Evolutionary conservation across 2,329 filamentous ascomycete genomes (phyloP).

Genomic region (Pseudogymnoascus sp.): DNA sequence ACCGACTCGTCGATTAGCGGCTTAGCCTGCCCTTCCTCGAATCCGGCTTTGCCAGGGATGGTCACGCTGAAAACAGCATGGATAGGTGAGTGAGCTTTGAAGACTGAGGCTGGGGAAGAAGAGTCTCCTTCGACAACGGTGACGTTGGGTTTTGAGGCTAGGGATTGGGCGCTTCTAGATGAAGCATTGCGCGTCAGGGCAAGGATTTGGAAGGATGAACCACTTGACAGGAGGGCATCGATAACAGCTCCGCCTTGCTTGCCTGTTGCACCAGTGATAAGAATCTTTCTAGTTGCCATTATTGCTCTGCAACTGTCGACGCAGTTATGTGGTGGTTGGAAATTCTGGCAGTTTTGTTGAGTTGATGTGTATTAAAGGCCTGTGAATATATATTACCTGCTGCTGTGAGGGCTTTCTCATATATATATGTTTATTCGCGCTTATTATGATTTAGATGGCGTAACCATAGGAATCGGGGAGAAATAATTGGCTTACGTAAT

Average conservation of each 20-base stretch:
- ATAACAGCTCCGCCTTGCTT: conserved; percentile 34
- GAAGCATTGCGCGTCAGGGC: conserved; percentile 44
- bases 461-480: not conserved
- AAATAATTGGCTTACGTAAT: not conserved
- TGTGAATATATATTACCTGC: not conserved
- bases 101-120: conserved; percentile 38
- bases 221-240: conserved; percentile 21
- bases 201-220: conserved; percentile 36
- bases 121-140: conserved; percentile 47
- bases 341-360: not conserved
- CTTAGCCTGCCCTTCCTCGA: conserved; percentile 40
- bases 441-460: not conserved
- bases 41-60: conserved; percentile 30
- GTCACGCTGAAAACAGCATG: conserved; percentile 48
- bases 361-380: not conserved
- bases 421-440: not conserved
- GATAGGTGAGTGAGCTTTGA: conserved; percentile 35
- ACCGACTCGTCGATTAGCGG: conserved; percentile 48
- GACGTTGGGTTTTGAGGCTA: conserved; percentile 36
- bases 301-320: not conserved
- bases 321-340: not conserved
- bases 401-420: not conserved
- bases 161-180: conserved; percentile 37
- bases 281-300: conserved; percentile 16
- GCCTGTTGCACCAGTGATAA: conserved; percentile 34